A percentile compares a stretch with the other conserved stretches of the same genome.
phyloP scores from a whole-genome alignment of 2,329 filamentous ascomycete genomes.

The Claviceps spartinae region DNA sequence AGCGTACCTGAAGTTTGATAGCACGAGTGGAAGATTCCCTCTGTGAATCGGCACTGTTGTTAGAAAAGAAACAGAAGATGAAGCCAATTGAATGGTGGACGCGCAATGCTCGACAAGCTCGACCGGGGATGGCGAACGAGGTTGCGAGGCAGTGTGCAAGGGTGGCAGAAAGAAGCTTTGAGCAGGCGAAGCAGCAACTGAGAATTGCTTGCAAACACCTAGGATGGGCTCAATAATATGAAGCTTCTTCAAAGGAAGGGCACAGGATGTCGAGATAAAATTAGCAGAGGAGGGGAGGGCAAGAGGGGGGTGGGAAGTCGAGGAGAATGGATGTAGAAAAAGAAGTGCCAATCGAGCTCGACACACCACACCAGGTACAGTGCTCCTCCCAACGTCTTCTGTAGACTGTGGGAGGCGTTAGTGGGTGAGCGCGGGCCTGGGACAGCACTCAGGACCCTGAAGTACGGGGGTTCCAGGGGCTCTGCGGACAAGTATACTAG shows the following conservation, averaged over 20 bases:
- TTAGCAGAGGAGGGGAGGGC: conserved; percentile 3
- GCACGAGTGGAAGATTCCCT: conserved; percentile 12
- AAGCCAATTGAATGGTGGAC: neutral
- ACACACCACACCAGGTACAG: neutral
- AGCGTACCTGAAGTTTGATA: conserved; percentile 21
- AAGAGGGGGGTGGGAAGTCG: neutral
- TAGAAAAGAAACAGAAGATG: neutral
- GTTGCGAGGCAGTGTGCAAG: neutral
- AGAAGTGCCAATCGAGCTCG: conserved; percentile 3
- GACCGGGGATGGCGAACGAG: conserved; percentile 7
- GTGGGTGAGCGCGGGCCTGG: too few relatives aligned
- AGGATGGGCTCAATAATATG: conserved; percentile 4
- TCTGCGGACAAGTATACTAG: neutral
- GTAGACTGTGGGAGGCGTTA: too few relatives aligned
- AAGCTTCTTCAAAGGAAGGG: neutral
- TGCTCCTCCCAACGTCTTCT: conserved; percentile 2
- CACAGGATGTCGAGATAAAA: neutral
- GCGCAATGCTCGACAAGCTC: conserved; percentile 6
- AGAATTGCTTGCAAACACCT: conserved; percentile 3
- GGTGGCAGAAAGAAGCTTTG: neutral
- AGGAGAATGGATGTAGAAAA: neutral
- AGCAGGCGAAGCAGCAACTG: conserved; percentile 5
- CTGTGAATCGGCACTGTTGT: conserved; percentile 3
- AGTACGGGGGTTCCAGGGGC: neutral
- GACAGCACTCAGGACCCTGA: too few relatives aligned